These are phyloP conservation scores for Xanthoceras sorbifolium DNA, from an alignment of 345 rosid species.

Conservation along the genomic window DNA sequence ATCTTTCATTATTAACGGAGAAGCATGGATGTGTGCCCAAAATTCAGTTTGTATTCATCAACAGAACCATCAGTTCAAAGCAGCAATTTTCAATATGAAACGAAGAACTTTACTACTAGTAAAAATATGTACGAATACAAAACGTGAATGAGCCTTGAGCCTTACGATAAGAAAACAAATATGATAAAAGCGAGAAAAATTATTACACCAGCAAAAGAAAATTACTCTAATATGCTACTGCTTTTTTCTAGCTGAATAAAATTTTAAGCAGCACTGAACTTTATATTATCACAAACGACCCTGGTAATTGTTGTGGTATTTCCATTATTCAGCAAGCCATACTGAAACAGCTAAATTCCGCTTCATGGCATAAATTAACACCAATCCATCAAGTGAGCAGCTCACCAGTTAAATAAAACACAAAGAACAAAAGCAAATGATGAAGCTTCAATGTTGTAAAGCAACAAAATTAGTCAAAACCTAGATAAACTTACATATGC, in stretches of 20 bases:
- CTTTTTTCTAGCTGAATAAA: neutral
- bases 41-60: neutral
- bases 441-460: neutral
- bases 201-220: too few relatives aligned
- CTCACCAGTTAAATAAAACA: neutral
- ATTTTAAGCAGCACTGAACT: neutral
- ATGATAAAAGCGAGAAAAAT: too few relatives aligned
- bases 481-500: conserved; percentile 59
- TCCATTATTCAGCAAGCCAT: too few relatives aligned
- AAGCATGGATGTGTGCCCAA: neutral
- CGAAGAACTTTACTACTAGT: neutral
- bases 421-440: neutral
- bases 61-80: neutral
- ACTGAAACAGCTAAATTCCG: neutral
- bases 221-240: neutral
- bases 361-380: neutral
- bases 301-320: neutral
- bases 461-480: neutral
- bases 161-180: too few relatives aligned
- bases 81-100: neutral
- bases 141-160: too few relatives aligned
- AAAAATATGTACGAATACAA: neutral
- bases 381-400: neutral
- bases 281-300: neutral
- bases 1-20: neutral